phyloP scores from a whole-genome alignment of 225 moss, liverwort and hornwort species.

The Polytrichum formosum region DNA sequence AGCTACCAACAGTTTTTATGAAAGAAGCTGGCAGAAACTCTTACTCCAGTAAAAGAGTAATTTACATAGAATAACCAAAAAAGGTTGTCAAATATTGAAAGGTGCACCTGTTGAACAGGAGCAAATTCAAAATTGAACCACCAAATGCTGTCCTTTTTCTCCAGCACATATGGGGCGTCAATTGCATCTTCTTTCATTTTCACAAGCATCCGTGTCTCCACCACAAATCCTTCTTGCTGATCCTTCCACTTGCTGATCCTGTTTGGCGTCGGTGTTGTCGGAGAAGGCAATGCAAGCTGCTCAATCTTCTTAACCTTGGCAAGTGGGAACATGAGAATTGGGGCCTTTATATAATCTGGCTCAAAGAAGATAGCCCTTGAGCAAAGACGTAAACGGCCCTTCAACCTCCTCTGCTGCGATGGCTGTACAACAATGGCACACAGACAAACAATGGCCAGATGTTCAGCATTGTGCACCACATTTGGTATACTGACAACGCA shows the following conservation, averaged over 20 bases:
- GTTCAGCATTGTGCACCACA: constrained; percentile 7
- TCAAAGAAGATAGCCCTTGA: constrained; percentile 91
- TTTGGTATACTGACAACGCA: not conserved
- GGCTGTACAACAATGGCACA: constrained; percentile 34
- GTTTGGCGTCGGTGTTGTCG: constrained; percentile 27
- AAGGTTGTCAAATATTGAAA: not conserved
- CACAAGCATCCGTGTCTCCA: constrained; percentile 74
- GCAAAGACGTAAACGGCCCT: constrained; percentile 85
- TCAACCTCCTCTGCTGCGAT: constrained; percentile 88
- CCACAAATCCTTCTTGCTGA: constrained; percentile 75
- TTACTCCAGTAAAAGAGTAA: no score
- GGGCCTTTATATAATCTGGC: constrained; percentile 86
- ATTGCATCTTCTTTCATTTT: constrained; percentile 95
- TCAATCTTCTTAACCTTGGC: constrained; percentile 79
- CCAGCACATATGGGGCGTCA: constrained; percentile 88
- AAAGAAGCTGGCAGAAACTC: no score
- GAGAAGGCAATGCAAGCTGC: constrained; percentile 67
- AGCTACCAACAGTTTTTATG: no score
- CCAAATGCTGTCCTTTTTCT: constrained; percentile 79
- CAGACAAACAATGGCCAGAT: not conserved
- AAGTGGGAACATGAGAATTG: constrained; percentile 89
- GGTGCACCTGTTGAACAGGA: constrained; percentile 72
- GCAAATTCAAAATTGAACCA: constrained; percentile 96
- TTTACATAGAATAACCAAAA: no score
- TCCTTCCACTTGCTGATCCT: constrained; percentile 68